Base-by-base conservation (phyloP, 768 basidiomycete genomes). In the Strobilomyces echinocephalus region DNA sequence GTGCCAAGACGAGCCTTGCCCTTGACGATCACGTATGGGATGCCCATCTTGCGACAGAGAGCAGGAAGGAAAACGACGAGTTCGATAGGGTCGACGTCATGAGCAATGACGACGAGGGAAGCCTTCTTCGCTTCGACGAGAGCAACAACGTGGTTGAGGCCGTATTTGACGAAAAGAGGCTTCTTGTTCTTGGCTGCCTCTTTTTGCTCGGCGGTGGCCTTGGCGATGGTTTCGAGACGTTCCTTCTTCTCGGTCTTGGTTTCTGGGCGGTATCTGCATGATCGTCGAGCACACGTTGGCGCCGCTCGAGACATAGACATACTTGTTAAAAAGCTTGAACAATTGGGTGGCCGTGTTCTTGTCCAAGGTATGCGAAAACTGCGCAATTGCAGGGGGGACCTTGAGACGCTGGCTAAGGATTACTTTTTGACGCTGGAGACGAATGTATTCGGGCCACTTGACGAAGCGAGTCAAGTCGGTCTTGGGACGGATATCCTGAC, bases 51-150 rank as follows among this genome's bases (percentile, higher is more conserved):
- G 74, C 93, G 87, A 79, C 95, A 98, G 56, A 97, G 86, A 51
- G 95, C 94, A 52, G 95, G 95, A 55, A 98, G 81, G 87, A 91
- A 98, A 74, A 99, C 84, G 60, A 99, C 95, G 65, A 99, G 88
- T 77, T 99, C 95, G 60, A 98, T 97, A 39, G 95, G 95, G 80
- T 99, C 95, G 56, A 99, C 95, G 71, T 98, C 95, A 71, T 97
- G 92, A 35, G 90, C 93, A 61, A 98, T 95, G 74, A 93, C 82
- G 60, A 97, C 95, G 55, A 97, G 85, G 42, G 87, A 81, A 38
- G 95, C 95, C 79, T 97, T 97, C 84, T 99, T 97, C 67, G 90
- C 89, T 78, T 99, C 95, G 50, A 93, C 80, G 69, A 98, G 87
- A 55, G 92, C 94, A 60, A 97, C 91, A 62, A 83, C 82, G 79